Percentiles rank a stretch among this genome's conserved stretches.
Conservation (phyloP, 2,329 filamentous ascomycete genomes). For the Bipolaris bicolor region DNA sequence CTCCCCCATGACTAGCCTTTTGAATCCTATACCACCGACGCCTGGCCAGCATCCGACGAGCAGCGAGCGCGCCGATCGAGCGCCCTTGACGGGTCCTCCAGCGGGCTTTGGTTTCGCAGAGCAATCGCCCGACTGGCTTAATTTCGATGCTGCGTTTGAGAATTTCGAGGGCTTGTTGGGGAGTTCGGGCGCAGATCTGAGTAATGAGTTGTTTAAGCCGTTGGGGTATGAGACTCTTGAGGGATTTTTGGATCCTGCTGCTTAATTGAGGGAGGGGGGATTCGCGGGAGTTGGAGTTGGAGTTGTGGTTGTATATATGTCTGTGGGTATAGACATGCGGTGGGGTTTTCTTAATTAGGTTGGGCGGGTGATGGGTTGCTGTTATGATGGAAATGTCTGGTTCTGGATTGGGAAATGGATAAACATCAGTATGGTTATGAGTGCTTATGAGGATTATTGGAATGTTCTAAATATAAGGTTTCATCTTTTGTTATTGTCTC, state of each 20-base stretch:
- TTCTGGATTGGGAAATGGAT: no score
- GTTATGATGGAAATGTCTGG: no score
- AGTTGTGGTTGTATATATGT: not conserved
- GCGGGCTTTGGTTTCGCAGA: conserved; percentile 42
- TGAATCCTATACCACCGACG: conserved; percentile 37
- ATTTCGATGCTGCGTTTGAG: conserved; percentile 50
- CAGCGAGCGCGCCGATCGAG: conserved; percentile 43
- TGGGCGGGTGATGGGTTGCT: not conserved
- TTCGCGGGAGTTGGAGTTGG: not conserved
- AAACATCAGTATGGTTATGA: no score
- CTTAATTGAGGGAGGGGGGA: conserved; percentile 5
- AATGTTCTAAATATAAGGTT: no score
- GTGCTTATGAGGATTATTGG: no score
- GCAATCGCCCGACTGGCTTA: conserved; percentile 48
- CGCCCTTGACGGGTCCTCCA: conserved; percentile 26
- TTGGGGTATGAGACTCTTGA: conserved; percentile 46
- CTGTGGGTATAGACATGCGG: not conserved
- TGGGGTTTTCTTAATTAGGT: not conserved
- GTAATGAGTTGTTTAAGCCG: conserved; percentile 47
- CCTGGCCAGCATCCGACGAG: conserved; percentile 48
- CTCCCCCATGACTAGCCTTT: conserved; percentile 37
- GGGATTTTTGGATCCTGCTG: conserved; percentile 39
- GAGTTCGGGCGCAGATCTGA: conserved; percentile 47
- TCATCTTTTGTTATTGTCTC: no score
- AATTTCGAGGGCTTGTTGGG: conserved; percentile 49